Percentiles rank a stretch among this genome's conserved stretches.
Evolutionary conservation across 164 flowering plant species (phyloP).

Genomic region (Vitis amurensis): DNA sequence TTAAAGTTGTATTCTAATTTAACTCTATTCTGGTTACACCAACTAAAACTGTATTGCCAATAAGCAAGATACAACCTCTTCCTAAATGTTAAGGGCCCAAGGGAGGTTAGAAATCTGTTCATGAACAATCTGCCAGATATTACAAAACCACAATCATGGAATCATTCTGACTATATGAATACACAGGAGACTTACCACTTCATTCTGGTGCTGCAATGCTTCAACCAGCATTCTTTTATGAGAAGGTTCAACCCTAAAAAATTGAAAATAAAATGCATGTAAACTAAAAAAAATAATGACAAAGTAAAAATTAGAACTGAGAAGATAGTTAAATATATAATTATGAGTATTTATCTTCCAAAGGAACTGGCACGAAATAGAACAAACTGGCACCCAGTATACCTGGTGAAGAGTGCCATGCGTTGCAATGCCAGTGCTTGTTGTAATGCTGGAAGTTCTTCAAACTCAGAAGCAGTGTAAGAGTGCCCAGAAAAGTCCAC

Average conservation of each 20-base stretch:
- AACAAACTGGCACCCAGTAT: conserved; percentile 8
- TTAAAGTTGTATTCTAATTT: neutral
- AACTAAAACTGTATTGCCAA: neutral
- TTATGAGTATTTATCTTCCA: neutral
- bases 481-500: conserved; percentile 80
- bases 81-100: no score
- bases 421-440: conserved; percentile 79
- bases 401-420: conserved; percentile 94
- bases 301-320: neutral
- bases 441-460: conserved; percentile 88
- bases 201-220: conserved; percentile 91
- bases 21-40: neutral
- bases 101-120: no score
- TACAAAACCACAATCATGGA: neutral
- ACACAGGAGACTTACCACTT: conserved; percentile 66
- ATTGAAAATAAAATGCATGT: neutral
- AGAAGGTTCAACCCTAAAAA: conserved; percentile 91
- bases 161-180: neutral
- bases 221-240: conserved; percentile 97
- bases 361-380: neutral
- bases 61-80: neutral
- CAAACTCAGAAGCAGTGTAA: conserved; percentile 96
- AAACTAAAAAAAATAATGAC: neutral
- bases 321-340: neutral
- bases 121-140: neutral